Evolutionary conservation across 2,329 filamentous ascomycete species (phyloP).

Genomic region (Diaporthe sp.): DNA sequence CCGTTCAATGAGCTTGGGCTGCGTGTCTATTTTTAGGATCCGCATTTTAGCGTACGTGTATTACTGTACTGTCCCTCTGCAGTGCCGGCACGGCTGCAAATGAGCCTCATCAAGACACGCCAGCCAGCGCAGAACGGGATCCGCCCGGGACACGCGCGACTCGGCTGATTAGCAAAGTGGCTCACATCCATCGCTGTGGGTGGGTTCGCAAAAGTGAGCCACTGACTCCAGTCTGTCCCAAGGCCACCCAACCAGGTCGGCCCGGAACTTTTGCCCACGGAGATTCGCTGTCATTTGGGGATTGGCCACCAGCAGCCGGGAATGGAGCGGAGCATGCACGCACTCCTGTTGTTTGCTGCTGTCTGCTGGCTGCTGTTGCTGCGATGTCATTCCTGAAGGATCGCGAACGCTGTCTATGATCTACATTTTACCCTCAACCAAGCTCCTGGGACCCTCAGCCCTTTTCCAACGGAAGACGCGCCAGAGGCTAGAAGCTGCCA

Average conservation of each 20-base stretch:
- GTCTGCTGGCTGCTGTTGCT: neutral
- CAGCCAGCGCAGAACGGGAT: conserved; percentile 18
- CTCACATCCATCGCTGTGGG: neutral
- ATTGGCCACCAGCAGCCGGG: conserved; percentile 7
- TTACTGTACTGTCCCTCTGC: neutral
- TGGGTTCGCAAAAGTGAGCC: conserved; percentile 21
- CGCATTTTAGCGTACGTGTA: neutral
- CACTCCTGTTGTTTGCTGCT: neutral
- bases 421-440: conserved; percentile 13
- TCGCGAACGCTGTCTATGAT: conserved; percentile 14
- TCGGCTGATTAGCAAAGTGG: conserved; percentile 10
- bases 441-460: neutral
- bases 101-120: conserved; percentile 32
- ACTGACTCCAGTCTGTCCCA: neutral
- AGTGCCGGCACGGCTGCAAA: conserved; percentile 1
- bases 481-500: neutral
- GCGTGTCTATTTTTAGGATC: conserved; percentile 2
- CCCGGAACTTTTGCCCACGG: neutral
- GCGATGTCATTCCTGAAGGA: conserved; percentile 32
- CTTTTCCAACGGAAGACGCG: conserved; percentile 9
- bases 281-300: conserved; percentile 31
- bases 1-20: neutral
- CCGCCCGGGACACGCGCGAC: neutral
- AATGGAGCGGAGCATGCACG: neutral
- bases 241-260: conserved; percentile 4